A percentile compares a stretch with the other conserved stretches of the same genome.
Evolutionary conservation across 1,139 yeast genomes (phyloP).

Genomic region (Pichia sp.): DNA sequence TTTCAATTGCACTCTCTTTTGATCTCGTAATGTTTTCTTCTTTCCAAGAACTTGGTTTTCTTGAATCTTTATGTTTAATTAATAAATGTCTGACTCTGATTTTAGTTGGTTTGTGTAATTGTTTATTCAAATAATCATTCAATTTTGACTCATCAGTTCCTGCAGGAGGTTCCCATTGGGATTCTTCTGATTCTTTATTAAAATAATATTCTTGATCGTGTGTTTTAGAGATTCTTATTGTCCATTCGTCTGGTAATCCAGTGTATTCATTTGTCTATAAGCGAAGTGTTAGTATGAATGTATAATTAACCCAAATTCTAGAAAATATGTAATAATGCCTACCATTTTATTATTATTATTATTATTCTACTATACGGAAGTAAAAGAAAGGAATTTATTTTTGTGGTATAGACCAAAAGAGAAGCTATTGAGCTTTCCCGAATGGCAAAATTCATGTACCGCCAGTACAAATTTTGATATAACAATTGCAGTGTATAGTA

Average conservation of each 20-base stretch:
- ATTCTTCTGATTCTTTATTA: constrained; percentile 62
- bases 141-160: constrained; percentile 67
- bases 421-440: too few relatives aligned
- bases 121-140: constrained; percentile 44
- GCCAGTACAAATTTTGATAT: too few relatives aligned
- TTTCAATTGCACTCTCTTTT: constrained; percentile 77
- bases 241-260: constrained; percentile 88
- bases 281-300: too few relatives aligned
- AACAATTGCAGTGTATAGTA: too few relatives aligned
- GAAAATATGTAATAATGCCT: too few relatives aligned
- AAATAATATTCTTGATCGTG: constrained; percentile 80
- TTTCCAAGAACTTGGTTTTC: constrained; percentile 93
- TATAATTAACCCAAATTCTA: too few relatives aligned
- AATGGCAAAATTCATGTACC: too few relatives aligned
- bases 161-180: constrained; percentile 89
- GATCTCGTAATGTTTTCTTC: constrained; percentile 59
- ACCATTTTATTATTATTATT: too few relatives aligned
- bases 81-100: constrained; percentile 71
- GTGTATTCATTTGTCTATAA: too few relatives aligned
- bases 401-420: too few relatives aligned
- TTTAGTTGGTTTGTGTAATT: constrained; percentile 45
- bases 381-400: too few relatives aligned
- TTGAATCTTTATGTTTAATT: constrained; percentile 72
- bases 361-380: too few relatives aligned
- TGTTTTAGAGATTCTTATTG: constrained; percentile 68